A percentile compares a stretch with the other conserved stretches of the same genome.
Conservation (phyloP, 2,329 filamentous ascomycete genomes). For the Phialophora chinensis region DNA sequence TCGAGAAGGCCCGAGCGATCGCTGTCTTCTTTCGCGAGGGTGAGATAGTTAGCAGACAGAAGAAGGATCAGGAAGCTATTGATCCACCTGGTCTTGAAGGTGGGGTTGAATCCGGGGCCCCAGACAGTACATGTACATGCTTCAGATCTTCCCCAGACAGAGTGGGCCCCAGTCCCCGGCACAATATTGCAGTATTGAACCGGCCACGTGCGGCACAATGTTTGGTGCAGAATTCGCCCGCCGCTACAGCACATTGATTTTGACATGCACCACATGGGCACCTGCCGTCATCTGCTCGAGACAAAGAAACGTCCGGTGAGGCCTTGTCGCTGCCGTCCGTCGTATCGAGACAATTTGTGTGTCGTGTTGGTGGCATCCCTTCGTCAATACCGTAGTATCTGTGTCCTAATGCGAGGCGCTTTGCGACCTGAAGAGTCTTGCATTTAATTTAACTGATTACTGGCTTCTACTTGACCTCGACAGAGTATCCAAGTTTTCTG, state of each 20-base stretch:
- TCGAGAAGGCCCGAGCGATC: neutral
- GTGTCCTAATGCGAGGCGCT: neutral
- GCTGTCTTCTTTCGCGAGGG: neutral
- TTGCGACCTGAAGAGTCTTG: neutral
- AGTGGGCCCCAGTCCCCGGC: neutral
- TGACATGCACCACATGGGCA: neutral
- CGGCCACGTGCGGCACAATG: slow-evolving; percentile 9
- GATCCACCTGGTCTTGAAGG: slow-evolving; percentile 11
- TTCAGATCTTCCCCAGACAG: neutral
- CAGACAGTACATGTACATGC: slow-evolving; percentile 8
- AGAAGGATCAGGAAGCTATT: slow-evolving; percentile 2
- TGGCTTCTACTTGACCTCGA: neutral
- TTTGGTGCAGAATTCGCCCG: neutral
- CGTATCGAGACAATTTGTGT: neutral
- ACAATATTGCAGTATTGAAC: slow-evolving; percentile 4
- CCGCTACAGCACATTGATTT: neutral
- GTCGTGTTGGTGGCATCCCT: neutral
- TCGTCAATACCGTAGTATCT: neutral
- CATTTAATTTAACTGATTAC: too few relatives aligned
- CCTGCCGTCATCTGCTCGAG: neutral
- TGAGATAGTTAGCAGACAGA: slow-evolving; percentile 3
- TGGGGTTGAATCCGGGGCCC: slow-evolving; percentile 13
- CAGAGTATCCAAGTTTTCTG: slow-evolving; percentile 7
- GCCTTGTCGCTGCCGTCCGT: neutral
- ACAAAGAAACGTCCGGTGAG: neutral